Evolutionary conservation across 2,329 filamentous ascomycete genomes (phyloP), one percentile per base, ranked within the genome.

Genomic region (Cercospora citrullina): DNA sequence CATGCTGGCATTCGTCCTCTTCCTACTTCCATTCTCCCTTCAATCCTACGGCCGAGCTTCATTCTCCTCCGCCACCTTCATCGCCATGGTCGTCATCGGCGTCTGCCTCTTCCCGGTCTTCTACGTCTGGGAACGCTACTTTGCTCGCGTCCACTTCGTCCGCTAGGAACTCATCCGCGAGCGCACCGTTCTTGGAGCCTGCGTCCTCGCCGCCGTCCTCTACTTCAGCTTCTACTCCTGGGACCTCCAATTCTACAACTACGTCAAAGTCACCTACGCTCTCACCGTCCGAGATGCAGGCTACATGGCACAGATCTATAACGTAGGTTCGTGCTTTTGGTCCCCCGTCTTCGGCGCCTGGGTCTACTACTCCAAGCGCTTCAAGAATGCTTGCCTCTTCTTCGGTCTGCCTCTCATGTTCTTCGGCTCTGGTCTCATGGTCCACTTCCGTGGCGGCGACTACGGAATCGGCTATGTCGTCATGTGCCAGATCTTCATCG

Each of bases 21-120:
- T 93, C 74, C 81, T 93, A n/a, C 84, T 93, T 7, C 89, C 90
- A 0, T 88, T 93, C 76, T 88, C 83, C 16, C 82, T 93, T 21
- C 73, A 72, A 63, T 74, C 64, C 14, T 79, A 77, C 65, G 75
- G 75, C 10, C 30, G 75, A 68, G 28, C 75, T 0, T 72, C 72
- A 26, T 82, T 80, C 80, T 72, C 73, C 21, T 77, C 78, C 0
- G 72, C 73, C 1, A 77, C 77, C 68, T 81, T 83, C 69, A 79
- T 83, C 68, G 75, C 76, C 69, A 77, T 78, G 76, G 62, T 78
- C 48, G 73, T 77, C 55, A 68, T 78, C 59, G 77, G 77, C 21
- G 65, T 76, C 62, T 60, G 72, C 30, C 67, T 75, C 51, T 72
- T 77, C 67, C 69, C 74, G 39, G 72, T 79, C 4, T 88, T 90